Conservation (phyloP, 2,329 filamentous ascomycete genomes). For the Ustulina deusta region DNA sequence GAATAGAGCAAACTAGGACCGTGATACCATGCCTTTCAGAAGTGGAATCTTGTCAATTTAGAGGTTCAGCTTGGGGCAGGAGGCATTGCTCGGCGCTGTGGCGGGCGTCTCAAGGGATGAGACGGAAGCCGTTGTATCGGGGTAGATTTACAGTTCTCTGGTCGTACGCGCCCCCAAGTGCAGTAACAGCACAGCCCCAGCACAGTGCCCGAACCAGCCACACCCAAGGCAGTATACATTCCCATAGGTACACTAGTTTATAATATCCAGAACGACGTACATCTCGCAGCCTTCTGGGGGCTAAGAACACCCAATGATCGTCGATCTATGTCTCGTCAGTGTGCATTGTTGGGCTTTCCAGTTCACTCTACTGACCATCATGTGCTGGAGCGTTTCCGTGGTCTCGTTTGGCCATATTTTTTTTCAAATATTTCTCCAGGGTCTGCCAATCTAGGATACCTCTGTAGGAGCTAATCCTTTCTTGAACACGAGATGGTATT, state of each 20-base stretch:
- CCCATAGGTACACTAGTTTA: background rate
- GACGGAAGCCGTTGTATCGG: too few relatives aligned
- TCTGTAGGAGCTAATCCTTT: background rate
- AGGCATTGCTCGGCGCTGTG: background rate
- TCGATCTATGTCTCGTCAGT: too few relatives aligned
- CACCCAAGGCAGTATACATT: background rate
- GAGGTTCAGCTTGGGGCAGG: background rate
- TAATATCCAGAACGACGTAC: too few relatives aligned
- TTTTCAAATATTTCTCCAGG: background rate
- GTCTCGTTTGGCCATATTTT: constrained; percentile 15
- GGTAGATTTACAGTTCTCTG: too few relatives aligned
- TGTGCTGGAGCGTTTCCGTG: background rate
- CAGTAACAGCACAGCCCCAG: constrained; percentile 1
- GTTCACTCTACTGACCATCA: background rate
- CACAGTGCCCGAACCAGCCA: constrained; percentile 2
- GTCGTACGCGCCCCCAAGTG: background rate
- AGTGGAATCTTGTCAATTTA: background rate
- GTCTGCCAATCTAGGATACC: background rate
- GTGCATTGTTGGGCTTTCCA: too few relatives aligned
- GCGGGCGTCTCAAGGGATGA: too few relatives aligned
- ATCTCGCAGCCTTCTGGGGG: too few relatives aligned
- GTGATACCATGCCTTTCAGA: too few relatives aligned
- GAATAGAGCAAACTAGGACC: too few relatives aligned
- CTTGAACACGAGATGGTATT: background rate
- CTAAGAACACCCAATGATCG: too few relatives aligned